Evolutionary conservation across 2,329 filamentous ascomycete genomes (phyloP).

Genomic region (Fusarium siculi): DNA sequence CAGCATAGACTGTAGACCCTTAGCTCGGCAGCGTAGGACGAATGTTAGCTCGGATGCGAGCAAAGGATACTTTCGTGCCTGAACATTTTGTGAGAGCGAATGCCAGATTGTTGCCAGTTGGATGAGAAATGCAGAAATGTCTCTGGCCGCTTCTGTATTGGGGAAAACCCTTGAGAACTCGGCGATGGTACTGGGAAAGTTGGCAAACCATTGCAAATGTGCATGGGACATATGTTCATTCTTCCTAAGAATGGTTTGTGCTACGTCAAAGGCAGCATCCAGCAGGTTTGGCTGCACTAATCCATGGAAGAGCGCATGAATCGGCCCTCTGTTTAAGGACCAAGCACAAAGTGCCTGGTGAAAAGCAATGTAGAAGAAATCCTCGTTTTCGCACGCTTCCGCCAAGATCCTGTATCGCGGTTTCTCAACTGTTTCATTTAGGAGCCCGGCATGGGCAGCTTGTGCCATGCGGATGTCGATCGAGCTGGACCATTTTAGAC

Average conservation of each 20-base stretch:
- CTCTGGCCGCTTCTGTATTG: background rate
- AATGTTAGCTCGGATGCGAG: constrained; percentile 41
- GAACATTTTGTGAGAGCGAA: constrained; percentile 10
- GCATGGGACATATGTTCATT: constrained; percentile 35
- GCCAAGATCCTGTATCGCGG: constrained; percentile 65
- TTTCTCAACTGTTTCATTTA: constrained; percentile 52
- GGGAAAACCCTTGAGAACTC: constrained; percentile 20
- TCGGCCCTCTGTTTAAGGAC: constrained; percentile 53
- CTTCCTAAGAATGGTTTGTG: constrained; percentile 36
- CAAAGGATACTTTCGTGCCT: constrained; percentile 43
- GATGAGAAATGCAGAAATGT: constrained; percentile 40
- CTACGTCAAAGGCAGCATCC: constrained; percentile 37
- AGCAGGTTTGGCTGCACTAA: constrained; percentile 11
- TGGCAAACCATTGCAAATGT: constrained; percentile 46
- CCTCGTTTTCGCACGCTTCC: constrained; percentile 65
- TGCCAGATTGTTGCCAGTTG: constrained; percentile 40
- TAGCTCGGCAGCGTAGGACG: constrained; percentile 43
- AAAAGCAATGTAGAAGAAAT: constrained; percentile 72
- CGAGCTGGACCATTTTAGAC: constrained; percentile 17
- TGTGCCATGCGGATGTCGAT: constrained; percentile 39
- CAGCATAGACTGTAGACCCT: constrained; percentile 39
- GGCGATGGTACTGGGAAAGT: constrained; percentile 38
- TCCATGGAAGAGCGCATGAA: constrained; percentile 41
- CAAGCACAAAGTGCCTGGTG: constrained; percentile 74
- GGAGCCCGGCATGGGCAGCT: constrained; percentile 8